Conservation (phyloP, 2,329 filamentous ascomycete species). For the Claviceps africana region DNA sequence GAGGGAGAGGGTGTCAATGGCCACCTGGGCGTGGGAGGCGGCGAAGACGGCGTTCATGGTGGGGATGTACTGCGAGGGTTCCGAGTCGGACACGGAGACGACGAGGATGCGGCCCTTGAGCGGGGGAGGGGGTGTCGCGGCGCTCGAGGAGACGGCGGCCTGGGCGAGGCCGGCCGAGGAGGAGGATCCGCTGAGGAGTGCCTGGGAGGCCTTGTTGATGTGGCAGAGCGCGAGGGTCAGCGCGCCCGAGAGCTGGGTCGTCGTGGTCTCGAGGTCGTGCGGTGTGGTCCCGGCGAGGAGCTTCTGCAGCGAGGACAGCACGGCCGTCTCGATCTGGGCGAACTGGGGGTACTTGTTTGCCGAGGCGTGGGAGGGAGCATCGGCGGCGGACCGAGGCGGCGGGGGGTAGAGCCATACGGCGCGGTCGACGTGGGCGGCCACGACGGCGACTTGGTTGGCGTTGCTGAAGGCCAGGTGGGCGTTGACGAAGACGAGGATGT, state of each 20-base stretch:
- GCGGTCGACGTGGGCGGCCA: constrained; percentile 77
- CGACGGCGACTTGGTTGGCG: constrained; percentile 79
- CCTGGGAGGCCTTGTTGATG: constrained; percentile 69
- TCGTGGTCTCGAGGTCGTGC: constrained; percentile 54
- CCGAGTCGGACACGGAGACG: constrained; percentile 71
- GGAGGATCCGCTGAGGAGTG: constrained; percentile 47
- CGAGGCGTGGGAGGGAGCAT: constrained; percentile 22
- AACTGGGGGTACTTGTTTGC: constrained; percentile 94
- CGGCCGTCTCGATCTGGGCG: constrained; percentile 67
- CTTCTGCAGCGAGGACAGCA: constrained; percentile 58
- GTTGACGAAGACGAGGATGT: constrained; percentile 92
- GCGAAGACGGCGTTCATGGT: constrained; percentile 99
- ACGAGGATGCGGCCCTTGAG: constrained; percentile 60
- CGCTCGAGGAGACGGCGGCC: constrained; percentile 17
- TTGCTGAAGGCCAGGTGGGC: constrained; percentile 90
- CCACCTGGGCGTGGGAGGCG: constrained; percentile 72
- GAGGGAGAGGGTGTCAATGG: constrained; percentile 83
- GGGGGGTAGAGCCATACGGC: constrained; percentile 81
- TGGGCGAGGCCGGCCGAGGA: constrained; percentile 21
- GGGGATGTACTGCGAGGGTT: constrained; percentile 86
- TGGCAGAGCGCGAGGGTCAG: constrained; percentile 79
- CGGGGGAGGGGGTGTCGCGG: constrained; percentile 17
- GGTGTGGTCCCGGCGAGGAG: constrained; percentile 57
- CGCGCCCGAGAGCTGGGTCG: constrained; percentile 81
- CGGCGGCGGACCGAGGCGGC: constrained; percentile 22